These are phyloP conservation scores for Trichoderma guizhouense DNA, from an alignment of 2,329 filamentous ascomycete species.

Conservation along the genomic window DNA sequence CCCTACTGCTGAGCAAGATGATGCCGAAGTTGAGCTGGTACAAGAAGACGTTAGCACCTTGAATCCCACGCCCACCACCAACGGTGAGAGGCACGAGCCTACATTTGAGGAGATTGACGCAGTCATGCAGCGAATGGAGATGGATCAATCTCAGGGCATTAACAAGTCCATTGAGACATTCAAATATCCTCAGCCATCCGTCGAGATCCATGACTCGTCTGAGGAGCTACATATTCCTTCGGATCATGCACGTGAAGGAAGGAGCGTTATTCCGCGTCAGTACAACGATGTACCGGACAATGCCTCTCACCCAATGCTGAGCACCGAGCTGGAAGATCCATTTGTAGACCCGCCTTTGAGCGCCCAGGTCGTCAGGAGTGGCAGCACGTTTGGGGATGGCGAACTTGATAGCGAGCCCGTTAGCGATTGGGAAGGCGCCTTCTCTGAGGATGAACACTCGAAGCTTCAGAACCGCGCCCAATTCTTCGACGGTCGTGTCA, in stretches of 20 bases:
- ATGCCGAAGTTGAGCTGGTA: conserved; percentile 28
- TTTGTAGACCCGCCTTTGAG: conserved; percentile 53
- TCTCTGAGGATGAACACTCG: conserved; percentile 77
- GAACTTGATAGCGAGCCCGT: conserved; percentile 56
- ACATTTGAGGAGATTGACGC: conserved; percentile 86
- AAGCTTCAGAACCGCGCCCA: conserved; percentile 77
- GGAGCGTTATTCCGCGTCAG: conserved; percentile 67
- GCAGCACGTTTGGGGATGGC: conserved; percentile 37
- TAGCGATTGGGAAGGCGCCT: conserved; percentile 89
- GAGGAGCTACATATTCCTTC: conserved; percentile 49
- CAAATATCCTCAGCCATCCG: conserved; percentile 36
- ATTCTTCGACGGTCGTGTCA: conserved; percentile 90
- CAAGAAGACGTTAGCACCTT: conserved; percentile 25
- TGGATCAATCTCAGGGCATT: conserved; percentile 69
- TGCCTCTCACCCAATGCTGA: conserved; percentile 43
- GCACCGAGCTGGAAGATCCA: conserved; percentile 59
- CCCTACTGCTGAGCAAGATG: conserved; percentile 20
- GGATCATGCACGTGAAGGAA: conserved; percentile 63
- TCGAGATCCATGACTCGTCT: conserved; percentile 44
- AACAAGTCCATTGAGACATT: conserved; percentile 56
- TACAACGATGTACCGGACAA: conserved; percentile 48
- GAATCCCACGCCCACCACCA: conserved; percentile 19
- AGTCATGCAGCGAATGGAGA: conserved; percentile 80
- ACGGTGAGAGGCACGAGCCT: conserved; percentile 22
- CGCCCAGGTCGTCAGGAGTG: conserved; percentile 50